These are phyloP conservation scores for Arthrobotrys sinensis DNA, from an alignment of 2,329 filamentous ascomycete genomes.

Conservation along the genomic window DNA sequence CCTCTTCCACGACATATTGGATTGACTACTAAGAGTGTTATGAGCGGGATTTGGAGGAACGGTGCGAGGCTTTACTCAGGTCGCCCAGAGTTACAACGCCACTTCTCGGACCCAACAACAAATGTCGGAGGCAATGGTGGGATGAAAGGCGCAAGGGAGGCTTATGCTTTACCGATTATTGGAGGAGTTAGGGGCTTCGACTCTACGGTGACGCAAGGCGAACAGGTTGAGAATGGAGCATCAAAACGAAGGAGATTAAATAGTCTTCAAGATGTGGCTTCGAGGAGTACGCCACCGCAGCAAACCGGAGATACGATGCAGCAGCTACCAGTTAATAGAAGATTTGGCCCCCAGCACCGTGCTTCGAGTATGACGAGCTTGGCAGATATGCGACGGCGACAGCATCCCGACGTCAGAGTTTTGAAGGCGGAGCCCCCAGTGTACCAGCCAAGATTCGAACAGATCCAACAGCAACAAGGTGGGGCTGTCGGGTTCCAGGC, in stretches of 20 bases:
- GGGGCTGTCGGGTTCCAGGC: constrained; percentile 30
- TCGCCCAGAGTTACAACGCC: constrained; percentile 48
- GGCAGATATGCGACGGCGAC: constrained; percentile 45
- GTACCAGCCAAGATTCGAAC: constrained; percentile 51
- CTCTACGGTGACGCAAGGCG: constrained; percentile 31
- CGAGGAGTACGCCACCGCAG: constrained; percentile 22
- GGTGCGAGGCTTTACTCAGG: constrained; percentile 45
- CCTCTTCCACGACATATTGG: constrained; percentile 52
- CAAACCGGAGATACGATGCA: constrained; percentile 7
- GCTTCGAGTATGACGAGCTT: constrained; percentile 54
- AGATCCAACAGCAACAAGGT: constrained; percentile 7
- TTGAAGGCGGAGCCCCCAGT: constrained; percentile 51
- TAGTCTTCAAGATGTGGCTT: constrained; percentile 48
- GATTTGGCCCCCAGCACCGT: constrained; percentile 51
- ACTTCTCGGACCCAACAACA: constrained; percentile 52
- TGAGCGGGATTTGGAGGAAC: constrained; percentile 55
- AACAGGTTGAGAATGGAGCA: constrained; percentile 40
- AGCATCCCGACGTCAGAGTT: constrained; percentile 51
- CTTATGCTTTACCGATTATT: constrained; percentile 51
- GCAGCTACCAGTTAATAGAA: constrained; percentile 16
- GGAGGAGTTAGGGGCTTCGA: constrained; percentile 40
- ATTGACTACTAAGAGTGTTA: constrained; percentile 45
- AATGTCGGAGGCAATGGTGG: constrained; percentile 1
- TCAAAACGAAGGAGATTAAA: constrained; percentile 55
- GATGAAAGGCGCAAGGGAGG: constrained; percentile 45